Percentiles rank a stretch among this genome's conserved stretches.
These are phyloP conservation scores for Priceomyces castillae DNA, from an alignment of 805 yeast genomes.

Conservation along the genomic window DNA sequence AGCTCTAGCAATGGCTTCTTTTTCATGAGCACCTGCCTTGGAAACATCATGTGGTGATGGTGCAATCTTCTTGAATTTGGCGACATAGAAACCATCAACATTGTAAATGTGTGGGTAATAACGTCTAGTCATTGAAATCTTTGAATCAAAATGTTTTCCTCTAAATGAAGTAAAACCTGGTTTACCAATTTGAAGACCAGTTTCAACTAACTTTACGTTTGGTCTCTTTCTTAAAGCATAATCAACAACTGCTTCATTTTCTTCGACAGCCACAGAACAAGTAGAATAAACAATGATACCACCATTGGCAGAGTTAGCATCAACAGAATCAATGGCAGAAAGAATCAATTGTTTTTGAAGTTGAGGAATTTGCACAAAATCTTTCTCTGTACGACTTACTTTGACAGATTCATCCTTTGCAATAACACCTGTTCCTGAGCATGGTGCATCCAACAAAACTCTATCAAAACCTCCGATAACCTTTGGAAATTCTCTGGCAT, in stretches of 20 bases:
- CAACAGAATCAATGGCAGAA: conserved; percentile 96
- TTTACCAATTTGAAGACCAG: conserved; percentile 91
- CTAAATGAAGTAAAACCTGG: conserved; percentile 92
- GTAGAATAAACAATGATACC: conserved; percentile 96
- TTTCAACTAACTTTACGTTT: conserved; percentile 88
- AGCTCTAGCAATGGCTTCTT: conserved; percentile 75
- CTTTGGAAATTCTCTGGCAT: conserved; percentile 97
- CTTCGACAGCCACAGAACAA: conserved; percentile 97
- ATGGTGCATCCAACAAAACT: conserved; percentile 94
- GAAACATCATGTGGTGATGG: conserved; percentile 81
- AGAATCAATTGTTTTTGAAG: conserved; percentile 89
- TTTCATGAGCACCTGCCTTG: conserved; percentile 85
- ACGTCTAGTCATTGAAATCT: conserved; percentile 79
- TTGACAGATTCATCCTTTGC: conserved; percentile 96
- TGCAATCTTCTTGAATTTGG: conserved; percentile 89
- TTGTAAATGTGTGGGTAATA: conserved; percentile 98
- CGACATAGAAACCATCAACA: conserved; percentile 98
- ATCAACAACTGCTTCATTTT: conserved; percentile 98
- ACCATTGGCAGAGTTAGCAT: conserved; percentile 87
- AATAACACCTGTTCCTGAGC: conserved; percentile 99
- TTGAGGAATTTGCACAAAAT: conserved; percentile 94
- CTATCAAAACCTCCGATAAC: conserved; percentile 98
- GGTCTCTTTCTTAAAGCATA: conserved; percentile 96
- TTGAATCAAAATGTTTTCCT: conserved; percentile 85
- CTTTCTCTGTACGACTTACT: conserved; percentile 90